Evolutionary conservation across 2,329 filamentous ascomycete genomes (phyloP).

Genomic region (Metarhizium brunneum): DNA sequence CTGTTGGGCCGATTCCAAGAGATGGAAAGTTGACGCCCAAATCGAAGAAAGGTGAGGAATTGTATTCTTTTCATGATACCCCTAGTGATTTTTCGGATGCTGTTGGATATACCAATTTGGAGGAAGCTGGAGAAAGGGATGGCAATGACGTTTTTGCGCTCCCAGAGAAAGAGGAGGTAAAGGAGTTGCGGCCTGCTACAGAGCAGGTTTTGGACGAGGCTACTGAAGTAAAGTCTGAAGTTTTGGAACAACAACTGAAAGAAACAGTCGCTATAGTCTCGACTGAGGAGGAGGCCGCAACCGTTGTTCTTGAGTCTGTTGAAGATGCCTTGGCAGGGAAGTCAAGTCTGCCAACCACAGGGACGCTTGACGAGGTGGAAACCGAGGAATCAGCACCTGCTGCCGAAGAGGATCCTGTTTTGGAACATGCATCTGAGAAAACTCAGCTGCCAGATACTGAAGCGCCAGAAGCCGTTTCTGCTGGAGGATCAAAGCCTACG

Average conservation of each 20-base stretch:
- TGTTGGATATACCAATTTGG: conserved; percentile 18
- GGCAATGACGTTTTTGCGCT: conserved; percentile 18
- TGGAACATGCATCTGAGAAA: background rate
- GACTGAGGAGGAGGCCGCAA: background rate
- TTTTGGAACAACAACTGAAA: background rate
- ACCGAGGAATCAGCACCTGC: background rate
- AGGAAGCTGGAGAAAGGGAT: conserved; percentile 14
- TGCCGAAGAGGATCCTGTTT: background rate
- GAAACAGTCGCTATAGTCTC: background rate
- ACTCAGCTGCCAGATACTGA: background rate
- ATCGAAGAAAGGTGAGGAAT: conserved; percentile 35
- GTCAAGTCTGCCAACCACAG: background rate
- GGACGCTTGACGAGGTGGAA: background rate
- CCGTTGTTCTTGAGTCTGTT: background rate
- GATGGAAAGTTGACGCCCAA: conserved; percentile 22
- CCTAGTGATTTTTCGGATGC: conserved; percentile 24
- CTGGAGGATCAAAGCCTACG: background rate
- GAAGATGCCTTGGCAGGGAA: background rate
- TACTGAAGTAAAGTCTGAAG: background rate
- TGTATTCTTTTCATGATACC: conserved; percentile 27
- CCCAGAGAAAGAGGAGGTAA: conserved; percentile 14
- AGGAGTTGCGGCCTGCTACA: background rate
- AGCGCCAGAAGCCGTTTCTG: background rate
- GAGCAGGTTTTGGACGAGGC: background rate
- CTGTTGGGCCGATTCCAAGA: conserved; percentile 26